Percentiles rank a stretch among this genome's conserved stretches.
Evolutionary conservation across 2,329 filamentous ascomycete species (phyloP).

Genomic region (Falciphora oryzae): DNA sequence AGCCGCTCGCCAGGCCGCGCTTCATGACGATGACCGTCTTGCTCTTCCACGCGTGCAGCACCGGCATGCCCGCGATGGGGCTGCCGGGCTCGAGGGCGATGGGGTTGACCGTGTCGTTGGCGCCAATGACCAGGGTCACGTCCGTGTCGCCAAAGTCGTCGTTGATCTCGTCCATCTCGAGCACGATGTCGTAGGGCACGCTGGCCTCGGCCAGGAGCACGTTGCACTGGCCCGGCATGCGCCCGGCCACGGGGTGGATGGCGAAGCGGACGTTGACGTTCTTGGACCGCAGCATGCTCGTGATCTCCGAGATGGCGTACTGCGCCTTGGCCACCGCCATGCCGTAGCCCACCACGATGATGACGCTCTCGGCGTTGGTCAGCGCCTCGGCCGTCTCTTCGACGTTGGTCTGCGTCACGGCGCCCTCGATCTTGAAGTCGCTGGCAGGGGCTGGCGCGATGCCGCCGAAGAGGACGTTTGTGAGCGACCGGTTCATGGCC

Average conservation of each 20-base stretch:
- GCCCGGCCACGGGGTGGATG: conserved; percentile 83
- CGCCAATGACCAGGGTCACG: conserved; percentile 81
- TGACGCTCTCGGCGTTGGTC: conserved; percentile 72
- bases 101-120: conserved; percentile 89
- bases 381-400: conserved; percentile 77
- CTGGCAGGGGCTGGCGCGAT: conserved; percentile 57
- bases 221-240: conserved; percentile 93
- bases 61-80: conserved; percentile 87
- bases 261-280: conserved; percentile 81
- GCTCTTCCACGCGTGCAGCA: conserved; percentile 88
- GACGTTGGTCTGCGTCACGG: conserved; percentile 69
- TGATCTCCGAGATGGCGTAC: conserved; percentile 83
- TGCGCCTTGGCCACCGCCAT: conserved; percentile 95
- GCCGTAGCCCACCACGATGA: conserved; percentile 86
- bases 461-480: conserved; percentile 83
- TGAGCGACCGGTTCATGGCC: conserved; percentile 87
- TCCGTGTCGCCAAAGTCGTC: conserved; percentile 85
- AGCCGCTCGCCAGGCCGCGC: conserved; percentile 80
- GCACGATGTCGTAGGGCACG: conserved; percentile 85
- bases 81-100: conserved; percentile 79
- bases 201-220: conserved; percentile 82
- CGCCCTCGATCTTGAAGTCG: conserved; percentile 72
- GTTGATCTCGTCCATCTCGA: conserved; percentile 96
- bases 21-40: conserved; percentile 95
- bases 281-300: conserved; percentile 63